A percentile compares a stretch with the other conserved stretches of the same genome.
Conservation (phyloP, 768 basidiomycete species). For the Boletus subcaerulescens region DNA sequence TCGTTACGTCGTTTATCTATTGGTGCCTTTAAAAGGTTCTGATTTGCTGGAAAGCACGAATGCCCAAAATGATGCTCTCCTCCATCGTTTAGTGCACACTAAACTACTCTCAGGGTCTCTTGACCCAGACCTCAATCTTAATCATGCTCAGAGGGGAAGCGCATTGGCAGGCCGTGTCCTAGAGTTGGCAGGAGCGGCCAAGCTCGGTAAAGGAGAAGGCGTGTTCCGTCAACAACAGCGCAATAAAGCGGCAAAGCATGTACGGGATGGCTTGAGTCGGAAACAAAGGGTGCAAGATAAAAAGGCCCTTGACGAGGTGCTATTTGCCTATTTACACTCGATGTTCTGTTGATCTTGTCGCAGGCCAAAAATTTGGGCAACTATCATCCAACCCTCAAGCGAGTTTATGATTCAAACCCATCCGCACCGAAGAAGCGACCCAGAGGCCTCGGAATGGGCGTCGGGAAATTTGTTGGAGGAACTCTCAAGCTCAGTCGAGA, state of each 20-base stretch:
- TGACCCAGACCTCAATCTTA: slow-evolving; percentile 56
- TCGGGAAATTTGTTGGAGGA: slow-evolving; percentile 73
- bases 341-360: slow-evolving; percentile 5
- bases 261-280: slow-evolving; percentile 64
- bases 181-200: slow-evolving; percentile 65
- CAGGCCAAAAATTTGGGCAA: slow-evolving; percentile 85
- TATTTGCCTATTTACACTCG: background rate
- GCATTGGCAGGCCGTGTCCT: slow-evolving; percentile 75
- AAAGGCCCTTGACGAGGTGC: slow-evolving; percentile 67
- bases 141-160: slow-evolving; percentile 66
- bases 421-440: slow-evolving; percentile 43
- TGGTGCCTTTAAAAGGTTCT: background rate
- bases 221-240: slow-evolving; percentile 58
- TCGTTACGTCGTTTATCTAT: background rate
- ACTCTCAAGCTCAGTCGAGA: slow-evolving; percentile 59
- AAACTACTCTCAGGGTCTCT: slow-evolving; percentile 73
- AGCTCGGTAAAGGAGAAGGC: slow-evolving; percentile 73
- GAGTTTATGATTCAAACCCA: slow-evolving; percentile 48
- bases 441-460: slow-evolving; percentile 72
- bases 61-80: slow-evolving; percentile 69
- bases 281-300: slow-evolving; percentile 58
- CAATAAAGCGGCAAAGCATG: slow-evolving; percentile 66
- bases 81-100: slow-evolving; percentile 80
- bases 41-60: slow-evolving; percentile 51
- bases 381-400: slow-evolving; percentile 78